Base-by-base conservation (phyloP, 2,329 filamentous ascomycete genomes). In the Aspergillus sp. region DNA sequence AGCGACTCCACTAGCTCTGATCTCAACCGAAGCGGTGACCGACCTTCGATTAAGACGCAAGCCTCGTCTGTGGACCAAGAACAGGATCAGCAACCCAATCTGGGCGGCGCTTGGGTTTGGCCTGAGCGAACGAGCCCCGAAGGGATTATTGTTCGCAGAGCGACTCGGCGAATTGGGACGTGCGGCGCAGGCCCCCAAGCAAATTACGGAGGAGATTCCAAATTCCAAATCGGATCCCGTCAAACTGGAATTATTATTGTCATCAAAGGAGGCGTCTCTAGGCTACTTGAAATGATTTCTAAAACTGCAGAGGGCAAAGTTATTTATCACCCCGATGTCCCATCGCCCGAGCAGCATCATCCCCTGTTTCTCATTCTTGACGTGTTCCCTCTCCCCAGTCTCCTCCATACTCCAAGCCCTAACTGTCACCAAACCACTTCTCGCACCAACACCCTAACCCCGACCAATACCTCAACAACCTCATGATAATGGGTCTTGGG, bases 401-500 rank as follows among this genome's bases (percentile, higher is more conserved):
- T 17, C n/a, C 39, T 37, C 46, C 41, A 12, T 49, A 45, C 51
- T 40, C 44, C 37, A 24, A 41, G 24, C 47, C 40, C 45, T 46
- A 42, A 47, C 6, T 33, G 19, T 46, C 47, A 41, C 12, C 55
- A 30, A 54, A 27, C 51, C 22, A 20, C 20, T 12, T 48, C 37
- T 39, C 24, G 30, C 19, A 46, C 51, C 37, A 22, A 60, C 46
- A 44, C 50, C 27, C 39, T 22, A 49, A 46, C 53, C 54, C 54
- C 42, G 40, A 47, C 42, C 56, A 22, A 57, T 20, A 30, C 34
- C 4, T 40, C 48, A 30, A 42, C 51, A 22, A 48, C 50, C 39
- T 39, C 53, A 19, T 46, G 50, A 63, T 46, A 45, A 68, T 68
- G 66, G 66, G 63, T 63, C 64, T 66, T 37, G 65, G 64, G 63